Base-by-base conservation (phyloP, 179 eudicot genomes). In the Drosera spatulata region DNA sequence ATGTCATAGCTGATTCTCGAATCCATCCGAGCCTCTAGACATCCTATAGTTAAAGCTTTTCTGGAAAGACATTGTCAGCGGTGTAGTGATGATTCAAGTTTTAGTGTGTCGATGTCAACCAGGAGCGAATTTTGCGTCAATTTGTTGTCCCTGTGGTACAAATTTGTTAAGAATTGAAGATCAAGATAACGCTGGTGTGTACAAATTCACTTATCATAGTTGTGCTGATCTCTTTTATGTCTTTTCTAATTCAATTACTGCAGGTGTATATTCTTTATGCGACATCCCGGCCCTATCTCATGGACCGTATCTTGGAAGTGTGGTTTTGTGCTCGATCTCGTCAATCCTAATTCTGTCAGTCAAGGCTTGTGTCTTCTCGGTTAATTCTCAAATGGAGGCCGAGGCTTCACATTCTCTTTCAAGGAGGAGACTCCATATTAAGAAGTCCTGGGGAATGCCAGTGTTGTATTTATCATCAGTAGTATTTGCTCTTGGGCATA, bases 391-490 rank as follows among this genome's bases (percentile, higher is more conserved):
- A 68, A 61, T 79, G 55, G 91, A 85, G 75, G 82, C 77, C 39
- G 98, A 88, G 62, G 86, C 83, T 61, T 82, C 87, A 15, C 81
- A 74, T 70, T 82, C 91, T 8, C 76, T 75, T 52, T 76, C 95
- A 54, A 84, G 80, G 68, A 79, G 81, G 63, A 79, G 76, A 71
- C 80, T 91, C 58, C 90, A 86, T 71, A 68, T 86, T 60, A 91
- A 91, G 72, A 88, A 84, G 73, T 85, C 94, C 15, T 88, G 96
- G 96, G 94, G 90, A 63, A 88, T 91, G 98, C 96, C 91, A 8
- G 90, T 91, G 48, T 69, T 91, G 80, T 91, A 81, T 69, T 66
- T 91, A 61, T 90, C 94, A 50, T 90, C 86, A 44, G 86, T 86
- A 53, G 98, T 91, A 15, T 86, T 91, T 84, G 95, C 98, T 59